phyloP scores from a whole-genome alignment of 352 stramenopile genomes.

The Globisporangium camurandrum region DNA sequence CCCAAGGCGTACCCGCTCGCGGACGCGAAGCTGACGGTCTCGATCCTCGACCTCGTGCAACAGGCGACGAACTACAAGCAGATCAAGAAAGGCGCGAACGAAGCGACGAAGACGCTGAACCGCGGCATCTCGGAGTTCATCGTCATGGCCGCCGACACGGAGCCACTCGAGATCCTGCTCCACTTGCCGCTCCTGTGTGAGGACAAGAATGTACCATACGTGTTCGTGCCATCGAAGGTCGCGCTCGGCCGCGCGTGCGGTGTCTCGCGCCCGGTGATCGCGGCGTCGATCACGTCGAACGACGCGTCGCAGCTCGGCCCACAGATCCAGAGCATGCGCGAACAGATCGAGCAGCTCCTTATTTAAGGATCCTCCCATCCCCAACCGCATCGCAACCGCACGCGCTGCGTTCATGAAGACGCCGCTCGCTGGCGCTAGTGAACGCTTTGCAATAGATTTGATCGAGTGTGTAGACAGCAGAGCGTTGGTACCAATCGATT shows the following conservation, averaged over 20 bases:
- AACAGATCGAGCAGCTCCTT: conserved; percentile 99
- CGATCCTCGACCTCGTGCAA: conserved; percentile 98
- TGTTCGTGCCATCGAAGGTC: conserved; percentile 95
- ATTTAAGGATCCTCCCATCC: conserved; percentile 85
- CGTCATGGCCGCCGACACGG: conserved; percentile 98
- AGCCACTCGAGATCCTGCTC: conserved; percentile 99
- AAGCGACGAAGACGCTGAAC: conserved; percentile 99
- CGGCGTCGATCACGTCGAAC: conserved; percentile 98
- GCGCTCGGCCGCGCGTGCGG: conserved; percentile 98
- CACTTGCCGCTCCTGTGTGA: conserved; percentile 98
- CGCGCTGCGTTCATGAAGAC: no score
- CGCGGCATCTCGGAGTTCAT: conserved; percentile 99
- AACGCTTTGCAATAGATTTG: no score
- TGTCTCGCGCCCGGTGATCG: conserved; percentile 98
- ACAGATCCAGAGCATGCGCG: conserved; percentile 98
- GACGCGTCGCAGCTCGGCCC: conserved; percentile 98
- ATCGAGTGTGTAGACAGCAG: no score
- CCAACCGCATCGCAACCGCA: conserved; percentile 3
- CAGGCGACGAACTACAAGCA: conserved; percentile 99
- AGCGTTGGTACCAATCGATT: no score
- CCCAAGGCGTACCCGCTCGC: conserved; percentile 97
- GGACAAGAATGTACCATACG: conserved; percentile 95
- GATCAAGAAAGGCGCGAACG: conserved; percentile 99
- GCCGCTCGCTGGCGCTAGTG: no score
- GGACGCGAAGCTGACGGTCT: conserved; percentile 97